Percentiles rank a stretch among this genome's conserved stretches.
Evolutionary conservation across 495 filamentous ascomycete species (phyloP).

Genomic region (Aspergillus conjunctus): DNA sequence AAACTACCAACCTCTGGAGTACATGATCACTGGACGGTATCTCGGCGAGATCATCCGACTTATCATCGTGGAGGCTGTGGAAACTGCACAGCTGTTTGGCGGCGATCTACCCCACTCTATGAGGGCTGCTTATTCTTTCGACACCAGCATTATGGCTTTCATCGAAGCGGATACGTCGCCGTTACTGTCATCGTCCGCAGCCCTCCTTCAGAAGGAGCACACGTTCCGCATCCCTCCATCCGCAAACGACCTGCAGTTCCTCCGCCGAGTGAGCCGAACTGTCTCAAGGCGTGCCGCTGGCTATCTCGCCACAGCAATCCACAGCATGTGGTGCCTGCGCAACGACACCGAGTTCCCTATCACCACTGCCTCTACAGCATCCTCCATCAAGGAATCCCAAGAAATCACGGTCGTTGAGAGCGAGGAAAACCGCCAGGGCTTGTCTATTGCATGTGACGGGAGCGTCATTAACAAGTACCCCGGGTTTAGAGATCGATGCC

Average conservation of each 20-base stretch:
- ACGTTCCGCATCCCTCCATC: conserved; percentile 47
- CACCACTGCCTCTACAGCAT: conserved; percentile 24
- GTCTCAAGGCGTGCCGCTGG: conserved; percentile 63
- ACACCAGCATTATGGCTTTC: conserved; percentile 68
- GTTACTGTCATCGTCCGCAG: conserved; percentile 45
- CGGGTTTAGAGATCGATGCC: conserved; percentile 54
- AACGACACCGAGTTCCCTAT: conserved; percentile 49
- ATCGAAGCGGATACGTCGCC: conserved; percentile 53
- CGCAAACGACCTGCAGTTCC: conserved; percentile 55
- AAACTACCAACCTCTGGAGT: conserved; percentile 87
- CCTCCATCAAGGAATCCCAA: conserved; percentile 36
- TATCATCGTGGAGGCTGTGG: conserved; percentile 69
- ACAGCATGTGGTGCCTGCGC: conserved; percentile 63
- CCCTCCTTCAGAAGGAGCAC: conserved; percentile 55
- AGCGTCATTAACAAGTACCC: conserved; percentile 64
- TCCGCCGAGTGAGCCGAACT: conserved; percentile 53
- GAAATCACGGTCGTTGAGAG: conserved; percentile 48
- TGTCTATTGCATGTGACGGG: conserved; percentile 59
- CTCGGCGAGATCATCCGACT: conserved; percentile 81
- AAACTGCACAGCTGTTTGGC: conserved; percentile 50
- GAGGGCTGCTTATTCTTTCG: conserved; percentile 62
- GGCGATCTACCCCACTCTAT: conserved; percentile 63
- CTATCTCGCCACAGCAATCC: conserved; percentile 65
- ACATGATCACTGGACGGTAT: conserved; percentile 85
- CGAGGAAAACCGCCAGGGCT: conserved; percentile 31